Evolutionary conservation across 1,284 basidiomycete genomes (phyloP), one percentile per base, ranked within the genome.

Genomic region (Lignosus rhinocerotis): DNA sequence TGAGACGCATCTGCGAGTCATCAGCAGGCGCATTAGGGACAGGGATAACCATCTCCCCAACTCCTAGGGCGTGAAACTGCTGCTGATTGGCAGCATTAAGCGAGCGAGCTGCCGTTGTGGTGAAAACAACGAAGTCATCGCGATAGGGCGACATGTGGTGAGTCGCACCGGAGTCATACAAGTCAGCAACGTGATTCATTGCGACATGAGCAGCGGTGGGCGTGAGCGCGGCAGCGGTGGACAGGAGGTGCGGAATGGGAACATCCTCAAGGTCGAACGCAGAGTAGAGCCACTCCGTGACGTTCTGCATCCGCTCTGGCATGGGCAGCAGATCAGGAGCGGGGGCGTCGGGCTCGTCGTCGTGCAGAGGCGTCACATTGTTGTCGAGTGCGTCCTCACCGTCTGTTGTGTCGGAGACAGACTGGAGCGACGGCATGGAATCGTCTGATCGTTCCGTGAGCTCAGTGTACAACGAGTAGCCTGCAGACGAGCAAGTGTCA

Each of bases 141-240:
- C 65, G 59, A 56, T 64, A 69, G 1, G 70, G 71, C 7, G 72
- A 66, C 68, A 76, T 74, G 58, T 77, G 75, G 8, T 65, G 61
- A 2, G 69, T 69, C 10, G 72, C 70, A 7, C 72, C 73, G 16
- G 72, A 75, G 62, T 76, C 70, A 50, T 67, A 71, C n/a, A 75
- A 61, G 42, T 70, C 67, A 21, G 51, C 59, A 5, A 25, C 16
- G 4, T 47, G 53, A 8, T 8, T 7, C 6, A 31, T 11, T 3
- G 53, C 11, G 21, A 32, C 46, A n/a, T 9, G 6, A n/a, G 42
- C 42, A 25, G 42, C 42, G 19, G 7, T 8, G 17, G 42, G 42
- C 6, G 42, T 25, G 17, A 44, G 42, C 7, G 42, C 42, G 42
- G 42, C 42, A 25, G 42, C n/a, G n/a, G 39, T 16, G n/a, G n/a